Conservation (phyloP, 2,329 filamentous ascomycete species). For the Fusarium annulatum region DNA sequence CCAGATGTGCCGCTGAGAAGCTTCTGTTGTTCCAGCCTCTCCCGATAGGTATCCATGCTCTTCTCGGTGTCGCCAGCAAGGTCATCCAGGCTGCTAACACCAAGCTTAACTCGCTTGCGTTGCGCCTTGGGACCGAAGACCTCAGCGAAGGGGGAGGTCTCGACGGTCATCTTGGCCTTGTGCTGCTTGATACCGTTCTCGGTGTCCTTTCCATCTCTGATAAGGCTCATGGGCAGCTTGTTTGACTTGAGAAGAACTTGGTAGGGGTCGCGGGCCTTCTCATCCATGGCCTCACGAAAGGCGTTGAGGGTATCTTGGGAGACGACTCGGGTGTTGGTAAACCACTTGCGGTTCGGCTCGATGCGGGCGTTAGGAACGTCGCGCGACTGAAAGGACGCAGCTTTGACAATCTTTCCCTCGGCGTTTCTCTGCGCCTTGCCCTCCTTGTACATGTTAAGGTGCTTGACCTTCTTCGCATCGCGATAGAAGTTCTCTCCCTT, state of each 20-base stretch:
- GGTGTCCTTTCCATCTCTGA: conserved; percentile 76
- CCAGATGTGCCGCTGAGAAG: conserved; percentile 78
- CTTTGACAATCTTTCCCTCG: conserved; percentile 83
- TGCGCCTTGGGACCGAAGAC: conserved; percentile 95
- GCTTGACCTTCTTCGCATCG: conserved; percentile 87
- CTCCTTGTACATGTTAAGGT: conserved; percentile 90
- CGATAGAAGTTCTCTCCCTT: conserved; percentile 99
- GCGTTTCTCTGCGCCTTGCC: conserved; percentile 86
- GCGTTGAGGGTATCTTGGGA: conserved; percentile 87
- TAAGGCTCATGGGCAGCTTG: conserved; percentile 95
- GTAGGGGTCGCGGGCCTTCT: conserved; percentile 90
- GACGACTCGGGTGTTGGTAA: conserved; percentile 90
- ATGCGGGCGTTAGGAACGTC: conserved; percentile 86
- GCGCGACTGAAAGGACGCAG: conserved; percentile 84
- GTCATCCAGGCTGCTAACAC: conserved; percentile 83
- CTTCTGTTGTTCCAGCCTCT: conserved; percentile 81
- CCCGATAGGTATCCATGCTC: conserved; percentile 83
- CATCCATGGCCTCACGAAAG: conserved; percentile 92
- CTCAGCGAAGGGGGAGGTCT: conserved; percentile 85
- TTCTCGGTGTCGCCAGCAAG: conserved; percentile 82
- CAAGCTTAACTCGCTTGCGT: conserved; percentile 90
- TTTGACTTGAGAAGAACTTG: conserved; percentile 96
- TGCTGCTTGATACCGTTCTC: conserved; percentile 92
- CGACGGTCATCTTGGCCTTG: conserved; percentile 91
- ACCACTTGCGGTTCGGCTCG: conserved; percentile 98